These are phyloP conservation scores for Xylaria multiplex DNA, from an alignment of 2,329 filamentous ascomycete genomes.

Conservation along the genomic window DNA sequence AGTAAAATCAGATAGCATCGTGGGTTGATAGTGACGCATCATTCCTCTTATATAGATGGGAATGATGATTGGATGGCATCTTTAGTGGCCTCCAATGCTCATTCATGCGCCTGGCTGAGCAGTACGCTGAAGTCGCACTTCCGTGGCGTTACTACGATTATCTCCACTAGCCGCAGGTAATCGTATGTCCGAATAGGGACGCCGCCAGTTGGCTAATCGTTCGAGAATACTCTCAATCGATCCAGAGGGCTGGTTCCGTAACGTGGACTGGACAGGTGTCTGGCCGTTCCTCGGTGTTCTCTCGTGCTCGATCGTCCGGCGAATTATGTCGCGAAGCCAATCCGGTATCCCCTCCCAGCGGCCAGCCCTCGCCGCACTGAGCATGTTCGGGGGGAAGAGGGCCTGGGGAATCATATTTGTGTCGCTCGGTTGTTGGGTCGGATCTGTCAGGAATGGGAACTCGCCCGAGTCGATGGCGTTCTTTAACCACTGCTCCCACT, in stretches of 20 bases:
- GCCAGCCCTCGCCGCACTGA: constrained; percentile 65
- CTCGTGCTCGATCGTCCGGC: constrained; percentile 58
- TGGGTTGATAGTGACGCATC: background rate
- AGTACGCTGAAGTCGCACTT: constrained; percentile 46
- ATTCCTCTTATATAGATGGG: background rate
- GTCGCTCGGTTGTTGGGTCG: constrained; percentile 52
- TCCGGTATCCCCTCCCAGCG: constrained; percentile 69
- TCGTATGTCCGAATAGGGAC: constrained; percentile 51
- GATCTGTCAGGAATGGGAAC: constrained; percentile 59
- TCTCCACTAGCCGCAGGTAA: constrained; percentile 53
- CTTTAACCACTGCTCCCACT: constrained; percentile 80
- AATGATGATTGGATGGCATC: background rate
- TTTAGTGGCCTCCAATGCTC: background rate
- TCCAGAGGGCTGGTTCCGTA: constrained; percentile 25
- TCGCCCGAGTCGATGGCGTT: constrained; percentile 73
- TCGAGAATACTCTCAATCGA: constrained; percentile 34
- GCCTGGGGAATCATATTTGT: constrained; percentile 50
- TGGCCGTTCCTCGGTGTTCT: constrained; percentile 26
- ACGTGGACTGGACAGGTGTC: constrained; percentile 32
- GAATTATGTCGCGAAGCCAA: constrained; percentile 63
- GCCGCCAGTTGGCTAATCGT: constrained; percentile 38
- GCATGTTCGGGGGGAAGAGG: constrained; percentile 62
- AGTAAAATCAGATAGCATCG: constrained; percentile 1
- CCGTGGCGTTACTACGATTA: constrained; percentile 36
- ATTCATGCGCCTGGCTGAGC: constrained; percentile 48